Percentiles rank a stretch among this genome's conserved stretches.
These are phyloP conservation scores for Talaromyces pinophilus DNA, from an alignment of 2,329 filamentous ascomycete genomes.

Conservation along the genomic window DNA sequence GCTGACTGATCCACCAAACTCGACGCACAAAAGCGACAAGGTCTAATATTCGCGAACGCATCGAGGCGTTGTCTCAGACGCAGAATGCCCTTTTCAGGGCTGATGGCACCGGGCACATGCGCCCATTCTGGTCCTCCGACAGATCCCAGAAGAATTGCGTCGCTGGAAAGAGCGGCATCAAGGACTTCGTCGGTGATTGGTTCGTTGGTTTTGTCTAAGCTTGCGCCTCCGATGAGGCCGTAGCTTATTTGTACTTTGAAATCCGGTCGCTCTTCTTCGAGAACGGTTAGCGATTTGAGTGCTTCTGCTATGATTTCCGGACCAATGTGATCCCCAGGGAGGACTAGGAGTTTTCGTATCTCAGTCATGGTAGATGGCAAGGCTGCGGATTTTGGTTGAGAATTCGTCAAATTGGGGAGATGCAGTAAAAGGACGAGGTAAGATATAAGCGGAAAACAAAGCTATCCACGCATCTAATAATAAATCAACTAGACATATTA, in stretches of 20 bases:
- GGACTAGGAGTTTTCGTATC: constrained; percentile 9
- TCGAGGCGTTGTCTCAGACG: constrained; percentile 64
- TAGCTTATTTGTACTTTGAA: constrained; percentile 15
- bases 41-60: constrained; percentile 55
- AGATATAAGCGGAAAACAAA: neutral
- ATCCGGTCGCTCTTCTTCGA: constrained; percentile 2
- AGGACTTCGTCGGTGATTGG: constrained; percentile 75
- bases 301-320: constrained; percentile 18
- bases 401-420: neutral
- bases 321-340: constrained; percentile 15
- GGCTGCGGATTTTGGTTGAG: neutral
- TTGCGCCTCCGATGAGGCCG: constrained; percentile 71
- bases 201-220: constrained; percentile 72
- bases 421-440: neutral
- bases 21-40: constrained; percentile 50
- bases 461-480: neutral
- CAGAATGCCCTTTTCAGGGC: constrained; percentile 75
- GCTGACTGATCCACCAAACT: constrained; percentile 42
- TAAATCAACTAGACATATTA: neutral
- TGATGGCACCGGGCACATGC: constrained; percentile 62
- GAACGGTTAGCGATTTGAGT: constrained; percentile 4
- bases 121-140: constrained; percentile 88
- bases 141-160: constrained; percentile 79
- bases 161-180: constrained; percentile 69
- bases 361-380: neutral